A percentile compares a stretch with the other conserved stretches of the same genome.
phyloP scores from a whole-genome alignment of 352 stramenopile species.

The Hyaloperonospora arabidopsidis region DNA sequence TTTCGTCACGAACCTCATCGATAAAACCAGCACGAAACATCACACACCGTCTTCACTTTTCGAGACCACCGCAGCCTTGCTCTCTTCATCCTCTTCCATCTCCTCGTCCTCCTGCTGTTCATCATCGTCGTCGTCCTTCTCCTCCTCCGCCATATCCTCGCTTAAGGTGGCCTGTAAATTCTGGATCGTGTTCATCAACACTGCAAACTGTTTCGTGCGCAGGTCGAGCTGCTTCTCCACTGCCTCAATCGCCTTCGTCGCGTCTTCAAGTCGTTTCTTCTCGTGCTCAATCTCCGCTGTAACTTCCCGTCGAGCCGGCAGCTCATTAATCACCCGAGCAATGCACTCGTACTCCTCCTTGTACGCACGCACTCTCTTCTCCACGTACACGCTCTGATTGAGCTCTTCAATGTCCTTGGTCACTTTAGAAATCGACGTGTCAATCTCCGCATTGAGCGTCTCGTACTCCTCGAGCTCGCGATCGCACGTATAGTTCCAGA shows the following conservation, averaged over 20 bases:
- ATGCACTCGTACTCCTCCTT: slow-evolving; percentile 87
- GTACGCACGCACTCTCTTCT: slow-evolving; percentile 71
- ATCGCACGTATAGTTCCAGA: slow-evolving; percentile 75
- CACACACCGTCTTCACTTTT: slow-evolving; percentile 16
- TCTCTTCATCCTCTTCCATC: slow-evolving; percentile 45
- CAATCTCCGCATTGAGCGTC: slow-evolving; percentile 71
- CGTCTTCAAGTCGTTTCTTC: slow-evolving; percentile 51
- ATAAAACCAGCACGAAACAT: slow-evolving; percentile 10
- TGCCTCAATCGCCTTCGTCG: slow-evolving; percentile 38
- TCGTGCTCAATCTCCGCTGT: slow-evolving; percentile 49
- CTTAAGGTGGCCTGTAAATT: slow-evolving; percentile 74
- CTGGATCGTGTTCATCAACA: slow-evolving; percentile 80
- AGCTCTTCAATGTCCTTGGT: slow-evolving; percentile 69
- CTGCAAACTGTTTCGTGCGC: slow-evolving; percentile 69
- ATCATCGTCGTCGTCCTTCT: slow-evolving; percentile 60
- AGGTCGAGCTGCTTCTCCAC: slow-evolving; percentile 62
- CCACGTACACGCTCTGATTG: slow-evolving; percentile 62
- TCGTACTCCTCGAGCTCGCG: slow-evolving; percentile 79
- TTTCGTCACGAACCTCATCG: neutral
- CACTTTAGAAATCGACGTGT: slow-evolving; percentile 56
- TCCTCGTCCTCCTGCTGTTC: slow-evolving; percentile 62
- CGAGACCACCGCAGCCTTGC: neutral
- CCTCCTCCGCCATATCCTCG: slow-evolving; percentile 57
- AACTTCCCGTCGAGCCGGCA: slow-evolving; percentile 58
- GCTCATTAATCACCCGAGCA: slow-evolving; percentile 72